A percentile compares a stretch with the other conserved stretches of the same genome.
phyloP scores from a whole-genome alignment of 768 basidiomycete species.

The Russula compacta region DNA sequence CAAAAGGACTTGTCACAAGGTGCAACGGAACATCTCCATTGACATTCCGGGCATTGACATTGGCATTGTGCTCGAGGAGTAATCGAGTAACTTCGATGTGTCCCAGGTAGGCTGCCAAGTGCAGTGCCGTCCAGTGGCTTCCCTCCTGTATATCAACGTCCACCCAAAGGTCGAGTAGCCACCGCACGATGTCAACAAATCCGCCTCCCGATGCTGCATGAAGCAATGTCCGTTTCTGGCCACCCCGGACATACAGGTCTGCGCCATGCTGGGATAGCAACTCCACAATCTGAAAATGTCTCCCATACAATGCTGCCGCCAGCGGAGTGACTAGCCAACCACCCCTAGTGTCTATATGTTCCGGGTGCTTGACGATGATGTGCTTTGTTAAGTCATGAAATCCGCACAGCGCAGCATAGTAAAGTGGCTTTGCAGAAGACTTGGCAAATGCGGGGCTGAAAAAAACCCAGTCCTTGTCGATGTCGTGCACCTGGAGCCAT shows the following conservation, averaged over 20 bases:
- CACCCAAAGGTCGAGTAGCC: neutral
- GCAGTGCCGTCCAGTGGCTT: neutral
- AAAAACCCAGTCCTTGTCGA: neutral
- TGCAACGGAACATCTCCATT: neutral
- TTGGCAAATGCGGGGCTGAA: neutral
- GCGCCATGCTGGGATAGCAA: neutral
- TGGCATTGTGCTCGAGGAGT: neutral
- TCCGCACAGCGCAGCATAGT: conserved; percentile 1
- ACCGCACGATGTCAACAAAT: neutral
- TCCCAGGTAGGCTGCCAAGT: neutral
- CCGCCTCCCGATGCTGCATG: accelerated
- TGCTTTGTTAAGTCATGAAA: neutral
- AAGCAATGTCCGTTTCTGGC: accelerated
- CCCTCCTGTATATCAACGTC: neutral
- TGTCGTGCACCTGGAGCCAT: neutral
- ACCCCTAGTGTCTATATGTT: neutral
- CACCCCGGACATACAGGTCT: neutral
- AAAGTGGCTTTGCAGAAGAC: neutral
- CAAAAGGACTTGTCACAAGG: neutral
- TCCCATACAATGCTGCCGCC: neutral
- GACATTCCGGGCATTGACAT: neutral
- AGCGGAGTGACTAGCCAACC: neutral
- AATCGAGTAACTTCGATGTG: neutral
- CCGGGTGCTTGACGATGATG: neutral
- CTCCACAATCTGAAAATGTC: neutral